Evolutionary conservation across 2,329 filamentous ascomycete species (phyloP).

Genomic region (Pyricularia sp.): DNA sequence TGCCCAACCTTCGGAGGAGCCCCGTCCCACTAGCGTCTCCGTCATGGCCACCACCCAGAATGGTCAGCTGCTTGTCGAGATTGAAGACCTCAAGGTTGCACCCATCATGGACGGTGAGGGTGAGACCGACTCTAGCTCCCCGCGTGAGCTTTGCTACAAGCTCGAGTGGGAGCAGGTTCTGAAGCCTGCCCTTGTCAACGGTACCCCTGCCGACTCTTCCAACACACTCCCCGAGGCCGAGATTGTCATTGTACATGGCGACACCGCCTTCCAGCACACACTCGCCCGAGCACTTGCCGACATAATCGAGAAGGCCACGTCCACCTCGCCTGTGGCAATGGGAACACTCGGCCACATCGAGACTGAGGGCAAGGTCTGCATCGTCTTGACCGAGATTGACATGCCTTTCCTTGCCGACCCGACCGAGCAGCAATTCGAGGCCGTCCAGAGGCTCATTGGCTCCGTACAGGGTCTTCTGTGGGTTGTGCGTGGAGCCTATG

Average conservation of each 20-base stretch:
- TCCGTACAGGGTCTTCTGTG: conserved; percentile 26
- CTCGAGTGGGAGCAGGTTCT: conserved; percentile 31
- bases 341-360: conserved; percentile 20
- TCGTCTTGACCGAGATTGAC: conserved; percentile 35
- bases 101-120: conserved; percentile 28
- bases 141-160: conserved; percentile 35
- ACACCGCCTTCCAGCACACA: conserved; percentile 22
- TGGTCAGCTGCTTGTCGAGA: conserved; percentile 18
- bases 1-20: conserved; percentile 17
- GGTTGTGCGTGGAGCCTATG: conserved; percentile 29
- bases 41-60: conserved; percentile 21
- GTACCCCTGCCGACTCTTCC: conserved; percentile 1
- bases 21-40: conserved; percentile 25
- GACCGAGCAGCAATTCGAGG: conserved; percentile 25
- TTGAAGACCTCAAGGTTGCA: conserved; percentile 27
- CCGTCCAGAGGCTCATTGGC: conserved; percentile 25
- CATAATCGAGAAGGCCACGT: conserved; percentile 21
- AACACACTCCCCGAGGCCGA: conserved; percentile 18
- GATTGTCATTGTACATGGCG: conserved; percentile 29
- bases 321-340: conserved; percentile 19
- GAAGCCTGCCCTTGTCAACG: conserved; percentile 13
- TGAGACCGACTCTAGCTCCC: conserved; percentile 14
- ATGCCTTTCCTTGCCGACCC: conserved; percentile 31
- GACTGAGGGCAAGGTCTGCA: conserved; percentile 26
- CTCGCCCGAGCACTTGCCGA: conserved; percentile 24